These are phyloP conservation scores for Limonium bicolor DNA, from an alignment of 148 eudicot species.

Conservation along the genomic window DNA sequence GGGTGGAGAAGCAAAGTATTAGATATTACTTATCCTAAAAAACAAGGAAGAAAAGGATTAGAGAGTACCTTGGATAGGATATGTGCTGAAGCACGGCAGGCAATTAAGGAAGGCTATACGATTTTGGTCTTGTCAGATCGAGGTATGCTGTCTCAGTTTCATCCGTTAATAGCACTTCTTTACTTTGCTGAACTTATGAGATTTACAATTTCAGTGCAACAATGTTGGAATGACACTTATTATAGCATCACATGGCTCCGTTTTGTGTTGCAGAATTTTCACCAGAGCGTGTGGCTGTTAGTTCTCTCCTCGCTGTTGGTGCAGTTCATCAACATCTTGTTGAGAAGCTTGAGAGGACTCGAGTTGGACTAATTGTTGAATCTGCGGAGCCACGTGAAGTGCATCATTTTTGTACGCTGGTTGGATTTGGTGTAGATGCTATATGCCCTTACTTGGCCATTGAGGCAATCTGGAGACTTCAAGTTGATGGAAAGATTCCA, in stretches of 20 bases:
- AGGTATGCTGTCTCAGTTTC: slow-evolving; percentile 29
- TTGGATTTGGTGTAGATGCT: slow-evolving; percentile 97
- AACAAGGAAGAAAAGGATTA: slow-evolving; percentile 70
- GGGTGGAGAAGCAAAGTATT: slow-evolving; percentile 96
- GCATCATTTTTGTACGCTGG: slow-evolving; percentile 95
- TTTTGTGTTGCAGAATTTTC: slow-evolving; percentile 50
- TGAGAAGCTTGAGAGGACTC: slow-evolving; percentile 78
- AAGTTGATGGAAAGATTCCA: slow-evolving; percentile 95
- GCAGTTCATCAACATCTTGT: slow-evolving; percentile 97
- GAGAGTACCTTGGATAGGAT: slow-evolving; percentile 89
- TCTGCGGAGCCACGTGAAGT: slow-evolving; percentile 99
- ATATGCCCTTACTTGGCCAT: slow-evolving; percentile 91
- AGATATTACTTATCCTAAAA: slow-evolving; percentile 73
- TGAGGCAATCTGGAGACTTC: slow-evolving; percentile 89
- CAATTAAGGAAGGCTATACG: slow-evolving; percentile 76
- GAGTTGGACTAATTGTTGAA: slow-evolving; percentile 72
- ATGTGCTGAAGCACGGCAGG: slow-evolving; percentile 68
- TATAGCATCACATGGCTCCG: neutral
- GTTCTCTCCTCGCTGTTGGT: slow-evolving; percentile 94
- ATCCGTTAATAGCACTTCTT: neutral
- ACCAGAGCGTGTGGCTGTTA: slow-evolving; percentile 66
- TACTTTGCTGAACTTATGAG: neutral
- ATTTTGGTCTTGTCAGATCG: slow-evolving; percentile 84
- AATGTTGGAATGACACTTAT: neutral
- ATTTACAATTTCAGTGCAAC: neutral